These are phyloP conservation scores for Naganishia liquefaciens DNA, from an alignment of 1,284 basidiomycete genomes.

Conservation along the genomic window DNA sequence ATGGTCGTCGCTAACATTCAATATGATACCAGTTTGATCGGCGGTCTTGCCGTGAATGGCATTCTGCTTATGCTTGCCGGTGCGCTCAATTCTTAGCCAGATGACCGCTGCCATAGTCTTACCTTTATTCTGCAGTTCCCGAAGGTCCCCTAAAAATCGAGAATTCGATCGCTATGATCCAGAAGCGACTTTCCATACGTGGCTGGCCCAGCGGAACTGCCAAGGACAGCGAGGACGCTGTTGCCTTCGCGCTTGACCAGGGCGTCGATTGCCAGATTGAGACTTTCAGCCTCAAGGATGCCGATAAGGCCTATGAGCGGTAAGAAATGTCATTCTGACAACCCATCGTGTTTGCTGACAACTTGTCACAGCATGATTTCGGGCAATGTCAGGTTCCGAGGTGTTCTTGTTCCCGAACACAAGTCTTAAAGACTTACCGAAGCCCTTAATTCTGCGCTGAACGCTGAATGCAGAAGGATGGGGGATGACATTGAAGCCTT, in stretches of 20 bases:
- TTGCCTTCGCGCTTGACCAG: conserved; percentile 44
- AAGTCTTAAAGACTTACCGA: conserved; percentile 6
- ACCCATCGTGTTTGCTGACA: background rate
- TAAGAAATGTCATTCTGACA: background rate
- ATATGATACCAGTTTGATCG: conserved; percentile 44
- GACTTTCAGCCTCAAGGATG: conserved; percentile 50
- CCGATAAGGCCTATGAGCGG: conserved; percentile 50
- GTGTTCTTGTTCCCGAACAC: conserved; percentile 40
- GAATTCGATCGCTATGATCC: conserved; percentile 45
- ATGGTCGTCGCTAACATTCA: background rate
- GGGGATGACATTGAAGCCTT: no score
- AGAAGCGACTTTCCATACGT: conserved; percentile 47
- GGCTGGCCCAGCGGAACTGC: conserved; percentile 51
- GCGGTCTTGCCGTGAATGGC: conserved; percentile 49
- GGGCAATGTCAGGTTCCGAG: conserved; percentile 49
- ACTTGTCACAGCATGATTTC: conserved; percentile 39
- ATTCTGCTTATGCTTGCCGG: conserved; percentile 45
- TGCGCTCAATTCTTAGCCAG: background rate
- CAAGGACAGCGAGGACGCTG: conserved; percentile 48
- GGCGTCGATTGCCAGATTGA: conserved; percentile 51
- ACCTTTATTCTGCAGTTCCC: background rate
- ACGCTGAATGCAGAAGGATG: no score
- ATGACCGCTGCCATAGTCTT: background rate
- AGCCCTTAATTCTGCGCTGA: no score
- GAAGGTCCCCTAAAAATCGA: conserved; percentile 34